These are phyloP conservation scores for Malbranchea zuffiana DNA, from an alignment of 2,329 filamentous ascomycete genomes.

Conservation along the genomic window DNA sequence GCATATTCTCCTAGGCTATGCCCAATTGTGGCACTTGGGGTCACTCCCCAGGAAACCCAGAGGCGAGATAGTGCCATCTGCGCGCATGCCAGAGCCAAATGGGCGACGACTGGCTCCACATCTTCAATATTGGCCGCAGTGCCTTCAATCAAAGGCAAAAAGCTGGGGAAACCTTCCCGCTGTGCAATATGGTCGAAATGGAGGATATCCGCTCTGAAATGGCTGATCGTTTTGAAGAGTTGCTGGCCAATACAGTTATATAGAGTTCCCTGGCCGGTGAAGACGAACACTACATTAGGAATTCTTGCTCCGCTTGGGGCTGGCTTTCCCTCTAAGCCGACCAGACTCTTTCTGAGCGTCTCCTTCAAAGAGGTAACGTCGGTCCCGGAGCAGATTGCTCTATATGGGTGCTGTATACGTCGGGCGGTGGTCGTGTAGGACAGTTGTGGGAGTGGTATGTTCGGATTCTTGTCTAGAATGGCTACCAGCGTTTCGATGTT, in stretches of 20 bases:
- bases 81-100: conserved; percentile 31
- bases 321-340: too few relatives aligned
- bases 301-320: conserved; percentile 18
- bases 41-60: conserved; percentile 24
- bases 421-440: conserved; percentile 56
- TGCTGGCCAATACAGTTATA: conserved; percentile 23
- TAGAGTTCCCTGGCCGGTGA: conserved; percentile 28
- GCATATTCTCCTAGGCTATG: conserved; percentile 34
- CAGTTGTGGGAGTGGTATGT: conserved; percentile 40
- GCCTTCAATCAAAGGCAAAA: conserved; percentile 21
- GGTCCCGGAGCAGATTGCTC: conserved; percentile 1
- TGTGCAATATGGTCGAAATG: conserved; percentile 24
- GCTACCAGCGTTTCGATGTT: conserved; percentile 45
- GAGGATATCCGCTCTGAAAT: conserved; percentile 25
- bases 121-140: conserved; percentile 15
- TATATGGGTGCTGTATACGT: conserved; percentile 30
- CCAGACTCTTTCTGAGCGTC: conserved; percentile 9
- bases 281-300: conserved; percentile 26
- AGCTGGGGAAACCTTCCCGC: conserved; percentile 21
- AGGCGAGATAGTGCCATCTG: conserved; percentile 41
- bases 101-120: conserved; percentile 21
- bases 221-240: conserved; percentile 21
- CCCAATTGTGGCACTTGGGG: conserved; percentile 19
- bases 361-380: background rate
- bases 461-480: conserved; percentile 43